Evolutionary conservation across 2,329 filamentous ascomycete genomes (phyloP).

Genomic region (Fusarium praegraminearum): DNA sequence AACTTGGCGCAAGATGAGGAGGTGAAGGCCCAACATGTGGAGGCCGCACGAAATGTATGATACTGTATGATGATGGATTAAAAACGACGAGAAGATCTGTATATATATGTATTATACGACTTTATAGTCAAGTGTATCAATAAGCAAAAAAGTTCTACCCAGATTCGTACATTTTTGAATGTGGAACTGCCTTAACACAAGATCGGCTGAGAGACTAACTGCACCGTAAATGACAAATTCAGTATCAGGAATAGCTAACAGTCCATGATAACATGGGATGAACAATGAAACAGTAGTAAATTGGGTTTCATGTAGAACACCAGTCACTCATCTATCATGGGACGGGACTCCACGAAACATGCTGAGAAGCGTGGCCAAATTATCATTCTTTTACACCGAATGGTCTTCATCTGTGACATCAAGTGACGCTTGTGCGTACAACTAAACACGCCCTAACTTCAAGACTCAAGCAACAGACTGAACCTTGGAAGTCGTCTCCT

Average conservation of each 20-base stretch:
- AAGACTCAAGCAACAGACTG: background rate
- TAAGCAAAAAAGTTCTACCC: background rate
- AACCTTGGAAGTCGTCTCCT: background rate
- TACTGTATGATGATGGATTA: background rate
- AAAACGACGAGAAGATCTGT: background rate
- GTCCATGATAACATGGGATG: too few species aligned
- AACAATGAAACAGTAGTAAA: too few species aligned
- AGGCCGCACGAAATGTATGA: slow-evolving; percentile 3
- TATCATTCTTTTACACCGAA: too few species aligned
- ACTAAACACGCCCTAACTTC: background rate
- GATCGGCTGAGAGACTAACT: too few species aligned
- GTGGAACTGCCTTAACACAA: too few species aligned
- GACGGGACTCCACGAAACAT: too few species aligned
- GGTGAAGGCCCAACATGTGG: background rate
- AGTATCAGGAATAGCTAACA: too few species aligned
- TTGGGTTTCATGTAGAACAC: too few species aligned
- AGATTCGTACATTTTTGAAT: too few species aligned
- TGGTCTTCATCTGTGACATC: background rate
- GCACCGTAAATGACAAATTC: too few species aligned
- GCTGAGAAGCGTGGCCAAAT: too few species aligned
- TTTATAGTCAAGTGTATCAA: background rate
- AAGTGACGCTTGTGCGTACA: background rate
- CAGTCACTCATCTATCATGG: too few species aligned
- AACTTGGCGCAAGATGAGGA: background rate
- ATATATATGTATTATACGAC: slow-evolving; percentile 6